Percentiles rank a stretch among this genome's conserved stretches.
Evolutionary conservation across 257 asterid species (phyloP).

Genomic region (Plantago elongata): DNA sequence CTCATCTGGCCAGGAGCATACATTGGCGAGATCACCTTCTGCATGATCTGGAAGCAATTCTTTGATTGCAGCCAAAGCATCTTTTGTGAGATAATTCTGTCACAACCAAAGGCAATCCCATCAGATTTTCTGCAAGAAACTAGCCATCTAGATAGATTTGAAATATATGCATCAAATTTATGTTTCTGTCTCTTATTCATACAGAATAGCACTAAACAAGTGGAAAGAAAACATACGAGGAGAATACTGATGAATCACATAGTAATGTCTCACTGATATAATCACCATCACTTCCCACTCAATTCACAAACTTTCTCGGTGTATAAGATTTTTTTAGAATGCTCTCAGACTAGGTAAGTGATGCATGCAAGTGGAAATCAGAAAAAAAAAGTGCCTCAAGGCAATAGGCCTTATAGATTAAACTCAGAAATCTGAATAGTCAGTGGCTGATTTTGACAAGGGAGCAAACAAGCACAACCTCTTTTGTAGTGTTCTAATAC

Average conservation of each 20-base stretch:
- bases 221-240: too few species aligned
- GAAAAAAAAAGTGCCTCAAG: too few species aligned
- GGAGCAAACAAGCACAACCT: too few species aligned
- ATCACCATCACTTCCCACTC: background rate
- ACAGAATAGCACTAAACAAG: too few species aligned
- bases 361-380: too few species aligned
- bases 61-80: slow-evolving; percentile 56
- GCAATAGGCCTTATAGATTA: too few species aligned
- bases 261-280: background rate
- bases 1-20: slow-evolving; percentile 87
- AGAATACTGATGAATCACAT: background rate
- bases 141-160: background rate
- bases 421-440: too few species aligned
- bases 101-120: slow-evolving; percentile 8
- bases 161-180: too few species aligned
- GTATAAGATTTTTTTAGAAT: background rate
- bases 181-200: too few species aligned
- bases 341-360: too few species aligned
- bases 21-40: slow-evolving; percentile 82
- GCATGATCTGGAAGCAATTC: slow-evolving; percentile 77
- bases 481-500: too few species aligned
- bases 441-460: too few species aligned
- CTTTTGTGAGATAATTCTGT: slow-evolving; percentile 67
- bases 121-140: slow-evolving; percentile 17
- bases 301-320: background rate